Evolutionary conservation across 2,329 filamentous ascomycete species (phyloP).

Genomic region (Thelonectria olida): DNA sequence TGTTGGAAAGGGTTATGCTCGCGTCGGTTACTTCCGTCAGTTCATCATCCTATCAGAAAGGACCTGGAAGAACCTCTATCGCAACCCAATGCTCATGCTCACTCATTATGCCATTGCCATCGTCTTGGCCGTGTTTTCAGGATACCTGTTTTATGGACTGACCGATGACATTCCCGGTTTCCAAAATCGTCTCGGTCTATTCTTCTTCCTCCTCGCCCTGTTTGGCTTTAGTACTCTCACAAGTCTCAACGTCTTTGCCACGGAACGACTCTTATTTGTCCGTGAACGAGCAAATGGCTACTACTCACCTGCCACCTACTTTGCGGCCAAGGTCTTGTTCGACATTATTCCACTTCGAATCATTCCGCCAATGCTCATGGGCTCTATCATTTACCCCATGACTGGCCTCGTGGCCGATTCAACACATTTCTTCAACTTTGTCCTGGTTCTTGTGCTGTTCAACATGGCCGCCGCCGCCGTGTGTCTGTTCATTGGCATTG

Average conservation of each 20-base stretch:
- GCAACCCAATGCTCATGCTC: slow-evolving; percentile 97
- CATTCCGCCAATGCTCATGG: slow-evolving; percentile 93
- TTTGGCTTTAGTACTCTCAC: slow-evolving; percentile 98
- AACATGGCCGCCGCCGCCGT: slow-evolving; percentile 94
- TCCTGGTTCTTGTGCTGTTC: slow-evolving; percentile 92
- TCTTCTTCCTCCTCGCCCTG: slow-evolving; percentile 95
- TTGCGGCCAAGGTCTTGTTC: slow-evolving; percentile 95
- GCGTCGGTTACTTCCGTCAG: slow-evolving; percentile 81
- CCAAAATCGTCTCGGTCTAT: slow-evolving; percentile 95
- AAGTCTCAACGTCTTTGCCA: slow-evolving; percentile 90
- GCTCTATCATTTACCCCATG: slow-evolving; percentile 97
- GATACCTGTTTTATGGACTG: slow-evolving; percentile 94
- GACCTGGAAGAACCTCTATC: slow-evolving; percentile 97
- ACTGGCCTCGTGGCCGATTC: slow-evolving; percentile 87
- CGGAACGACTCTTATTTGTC: slow-evolving; percentile 89
- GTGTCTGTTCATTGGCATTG: slow-evolving; percentile 94
- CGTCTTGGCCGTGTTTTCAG: slow-evolving; percentile 89
- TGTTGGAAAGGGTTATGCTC: slow-evolving; percentile 82
- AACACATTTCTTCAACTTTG: slow-evolving; percentile 88
- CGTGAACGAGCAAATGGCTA: slow-evolving; percentile 96
- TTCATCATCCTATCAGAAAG: slow-evolving; percentile 89
- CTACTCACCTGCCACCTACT: slow-evolving; percentile 93
- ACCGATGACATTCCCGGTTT: slow-evolving; percentile 97
- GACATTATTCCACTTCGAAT: slow-evolving; percentile 95
- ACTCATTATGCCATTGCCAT: slow-evolving; percentile 99